Conservation (phyloP, 352 stramenopile genomes). For the Globisporangium spiculum region DNA sequence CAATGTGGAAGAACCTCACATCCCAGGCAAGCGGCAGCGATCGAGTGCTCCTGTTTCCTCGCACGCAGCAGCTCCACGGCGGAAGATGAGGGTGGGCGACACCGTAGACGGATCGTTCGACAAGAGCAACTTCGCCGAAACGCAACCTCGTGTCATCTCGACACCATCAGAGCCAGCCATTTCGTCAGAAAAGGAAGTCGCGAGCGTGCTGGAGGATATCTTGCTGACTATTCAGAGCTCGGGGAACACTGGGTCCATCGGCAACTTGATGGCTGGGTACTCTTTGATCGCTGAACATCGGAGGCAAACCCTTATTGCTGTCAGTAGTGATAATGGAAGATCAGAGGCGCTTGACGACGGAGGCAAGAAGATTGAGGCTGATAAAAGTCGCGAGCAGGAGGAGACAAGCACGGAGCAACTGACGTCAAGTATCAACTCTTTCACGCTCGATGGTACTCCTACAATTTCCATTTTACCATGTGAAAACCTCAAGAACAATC, state of each 20-base stretch:
- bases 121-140: neutral
- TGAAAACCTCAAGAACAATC: slow-evolving; percentile 5
- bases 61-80: neutral
- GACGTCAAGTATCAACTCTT: slow-evolving; percentile 50
- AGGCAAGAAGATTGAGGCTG: slow-evolving; percentile 1
- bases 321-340: neutral
- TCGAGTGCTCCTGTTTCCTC: slow-evolving; percentile 37
- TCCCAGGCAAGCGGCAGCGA: slow-evolving; percentile 59
- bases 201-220: slow-evolving; percentile 27
- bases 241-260: neutral
- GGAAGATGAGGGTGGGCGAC: slow-evolving; percentile 4
- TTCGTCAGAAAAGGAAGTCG: slow-evolving; percentile 19
- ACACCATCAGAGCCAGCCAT: neutral
- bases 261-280: slow-evolving; percentile 9
- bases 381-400: slow-evolving; percentile 27
- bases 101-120: neutral
- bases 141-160: neutral
- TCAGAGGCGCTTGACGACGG: neutral
- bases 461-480: neutral
- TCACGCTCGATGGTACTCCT: slow-evolving; percentile 26
- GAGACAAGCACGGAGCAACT: slow-evolving; percentile 47
- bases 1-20: slow-evolving; percentile 22
- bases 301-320: neutral
- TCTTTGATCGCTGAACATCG: slow-evolving; percentile 14
- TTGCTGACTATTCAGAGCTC: slow-evolving; percentile 26